Evolutionary conservation across 345 rosid genomes (phyloP), one percentile per base, ranked within the genome.

Genomic region (Lagerstroemia speciosa): DNA sequence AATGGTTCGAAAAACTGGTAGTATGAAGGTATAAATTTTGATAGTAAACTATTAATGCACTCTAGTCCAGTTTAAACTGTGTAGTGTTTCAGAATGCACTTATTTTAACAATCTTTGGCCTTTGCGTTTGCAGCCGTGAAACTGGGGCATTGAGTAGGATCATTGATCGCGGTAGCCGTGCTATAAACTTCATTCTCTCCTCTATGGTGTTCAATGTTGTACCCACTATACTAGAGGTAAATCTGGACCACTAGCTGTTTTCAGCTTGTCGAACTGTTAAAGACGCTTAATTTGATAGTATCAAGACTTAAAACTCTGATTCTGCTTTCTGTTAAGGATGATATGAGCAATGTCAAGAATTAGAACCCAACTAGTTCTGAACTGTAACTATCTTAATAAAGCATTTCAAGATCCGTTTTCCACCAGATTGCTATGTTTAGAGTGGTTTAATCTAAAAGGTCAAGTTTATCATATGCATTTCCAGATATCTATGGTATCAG

Each of bases 141-240:
- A 95, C 99, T 38, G 99, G 99, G 67, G 99, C 84, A 30, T 75
- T 95, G 78, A 95, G 79, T 78, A 84, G 98, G 80, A 95, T 83
- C 55, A 95, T 92, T 58, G 99, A 95, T 77, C 97, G 93, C 71
- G 98, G 99, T 78, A 92, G 99, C 84, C 95, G 98, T n/a, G 99
- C 92, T n/a, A 94, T 94, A 69, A 94, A 92, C 71, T 92, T 92
- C 68, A 87, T 94, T 31, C 92, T 94, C 75, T 88, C 98, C 9
- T 78, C 99, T 64, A 92, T 88, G 98, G 93, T 92, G 74, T 89
- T 95, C 91, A 95, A 95, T 77, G 89, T 92, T 72, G 86, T 87
- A 24, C 99, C 99, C 67, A 92, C 98, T 50, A 73, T 95, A 73
- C 79, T 94, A 68, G 99, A 95, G 98, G 98, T 95, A 83, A 69